Evolutionary conservation across 192 early-diverging fungal genomes (phyloP).

Genomic region (Backusella parvicylindrica): DNA sequence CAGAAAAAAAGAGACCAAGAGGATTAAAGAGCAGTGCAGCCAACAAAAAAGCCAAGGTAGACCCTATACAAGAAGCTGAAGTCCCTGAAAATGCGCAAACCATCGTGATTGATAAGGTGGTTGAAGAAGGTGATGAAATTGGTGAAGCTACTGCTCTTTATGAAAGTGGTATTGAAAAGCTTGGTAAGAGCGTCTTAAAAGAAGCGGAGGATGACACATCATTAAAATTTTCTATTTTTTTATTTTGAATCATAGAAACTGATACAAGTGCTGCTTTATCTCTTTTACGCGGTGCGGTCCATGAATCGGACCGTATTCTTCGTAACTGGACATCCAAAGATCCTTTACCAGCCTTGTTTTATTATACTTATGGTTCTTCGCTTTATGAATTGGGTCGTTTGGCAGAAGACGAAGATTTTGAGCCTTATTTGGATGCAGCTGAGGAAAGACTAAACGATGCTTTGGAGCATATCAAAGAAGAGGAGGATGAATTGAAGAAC

Average conservation of each 20-base stretch:
- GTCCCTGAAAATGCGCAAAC: conserved; percentile 38
- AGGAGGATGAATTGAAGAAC: background rate
- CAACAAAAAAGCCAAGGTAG: conserved; percentile 22
- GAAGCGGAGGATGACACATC: background rate
- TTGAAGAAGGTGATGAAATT: conserved; percentile 49
- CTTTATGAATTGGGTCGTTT: conserved; percentile 39
- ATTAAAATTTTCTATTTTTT: background rate
- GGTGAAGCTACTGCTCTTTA: conserved; percentile 45
- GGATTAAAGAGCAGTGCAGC: conserved; percentile 38
- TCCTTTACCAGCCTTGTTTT: conserved; percentile 38
- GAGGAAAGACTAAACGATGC: conserved; percentile 28
- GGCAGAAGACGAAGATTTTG: conserved; percentile 27
- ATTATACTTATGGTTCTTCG: conserved; percentile 49
- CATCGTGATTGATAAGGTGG: conserved; percentile 42
- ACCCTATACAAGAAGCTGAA: conserved; percentile 26
- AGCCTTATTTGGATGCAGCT: conserved; percentile 31
- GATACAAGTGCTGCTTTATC: conserved; percentile 34
- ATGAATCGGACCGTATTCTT: conserved; percentile 53
- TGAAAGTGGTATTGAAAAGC: conserved; percentile 46
- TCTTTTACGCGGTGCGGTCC: conserved; percentile 47
- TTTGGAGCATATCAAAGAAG: background rate
- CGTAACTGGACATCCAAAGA: conserved; percentile 44
- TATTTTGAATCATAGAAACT: conserved; percentile 11
- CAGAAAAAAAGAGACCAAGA: conserved; percentile 43
- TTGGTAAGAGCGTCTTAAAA: conserved; percentile 15